phyloP scores from a whole-genome alignment of 2,329 filamentous ascomycete genomes.

The Colletotrichum abscissum region DNA sequence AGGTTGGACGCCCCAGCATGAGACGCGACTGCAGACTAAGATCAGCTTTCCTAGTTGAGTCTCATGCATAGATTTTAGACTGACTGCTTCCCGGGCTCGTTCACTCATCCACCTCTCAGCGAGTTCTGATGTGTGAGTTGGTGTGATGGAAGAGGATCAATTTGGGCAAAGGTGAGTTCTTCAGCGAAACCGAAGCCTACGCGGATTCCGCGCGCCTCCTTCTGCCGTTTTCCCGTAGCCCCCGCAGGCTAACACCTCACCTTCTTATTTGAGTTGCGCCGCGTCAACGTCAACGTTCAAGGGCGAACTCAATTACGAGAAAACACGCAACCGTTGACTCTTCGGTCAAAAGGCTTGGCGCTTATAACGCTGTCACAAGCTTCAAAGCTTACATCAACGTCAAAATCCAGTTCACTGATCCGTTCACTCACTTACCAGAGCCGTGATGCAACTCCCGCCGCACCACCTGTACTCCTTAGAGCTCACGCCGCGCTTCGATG shows the following conservation, averaged over 20 bases:
- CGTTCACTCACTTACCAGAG: background rate
- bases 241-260: background rate
- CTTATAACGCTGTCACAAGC: background rate
- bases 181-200: background rate
- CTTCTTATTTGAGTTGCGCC: conserved; percentile 5
- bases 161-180: too few species aligned
- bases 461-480: conserved; percentile 11
- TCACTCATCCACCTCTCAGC: too few species aligned
- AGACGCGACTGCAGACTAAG: background rate
- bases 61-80: background rate
- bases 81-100: too few species aligned
- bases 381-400: background rate
- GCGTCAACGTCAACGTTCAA: conserved; percentile 1
- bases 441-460: conserved; percentile 8
- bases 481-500: conserved; percentile 13
- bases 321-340: background rate
- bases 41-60: background rate
- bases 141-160: too few species aligned
- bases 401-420: background rate
- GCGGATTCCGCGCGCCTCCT: background rate
- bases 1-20: background rate
- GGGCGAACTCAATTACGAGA: background rate
- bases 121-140: too few species aligned
- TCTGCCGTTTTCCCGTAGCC: background rate
- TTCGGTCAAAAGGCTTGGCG: background rate